Base-by-base conservation (phyloP, 306 rosid genomes). In the Oxytropis ochrocephala region DNA sequence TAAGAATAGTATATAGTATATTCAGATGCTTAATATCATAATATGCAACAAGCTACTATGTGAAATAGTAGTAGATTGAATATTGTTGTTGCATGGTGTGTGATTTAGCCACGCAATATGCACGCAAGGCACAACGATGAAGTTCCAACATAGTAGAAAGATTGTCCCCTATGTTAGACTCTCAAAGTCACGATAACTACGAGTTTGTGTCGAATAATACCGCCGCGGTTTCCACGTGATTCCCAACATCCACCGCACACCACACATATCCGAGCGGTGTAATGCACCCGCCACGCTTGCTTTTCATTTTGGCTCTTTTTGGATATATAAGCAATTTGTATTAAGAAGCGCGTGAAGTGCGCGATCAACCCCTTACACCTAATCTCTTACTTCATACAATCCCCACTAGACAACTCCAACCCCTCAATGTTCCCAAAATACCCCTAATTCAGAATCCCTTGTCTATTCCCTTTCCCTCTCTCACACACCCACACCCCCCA, bases 161-260 rank as follows among this genome's bases (percentile, higher is more conserved):
- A 65, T 50, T 77, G 84, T 83, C 57, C 59, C 77, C 79, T 17
- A 4, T 21, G 27, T 39, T 30, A 9, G 46, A 53, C 8, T 59
- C 72, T 48, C 53, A 66, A 41, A 44, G 69, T 71, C 69, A 68
- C 41, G 36, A 0, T 19, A n/a, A n/a, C n/a, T n/a, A 18, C 43
- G 62, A 70, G 54, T 64, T 47, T 32, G 52, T 65, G 77, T 49
- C 79, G 42, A 39, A 64, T 16, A 63, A 17, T 48, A 14, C 12
- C 67, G 57, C n/a, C 41, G 30, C 27, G 30, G 55, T 8, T 53
- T 53, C 38, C 88, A 80, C 84, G 81, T 76, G 88, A 67, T 48
- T 44, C 33, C 58, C 84, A 76, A 43, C 82, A 69, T 71, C 42
- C 73, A n/a, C n/a, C n/a, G n/a, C n/a, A 51, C 90, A 70, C 75